Conservation (phyloP, 1,284 basidiomycete species). For the Papiliotrema terrestris region DNA sequence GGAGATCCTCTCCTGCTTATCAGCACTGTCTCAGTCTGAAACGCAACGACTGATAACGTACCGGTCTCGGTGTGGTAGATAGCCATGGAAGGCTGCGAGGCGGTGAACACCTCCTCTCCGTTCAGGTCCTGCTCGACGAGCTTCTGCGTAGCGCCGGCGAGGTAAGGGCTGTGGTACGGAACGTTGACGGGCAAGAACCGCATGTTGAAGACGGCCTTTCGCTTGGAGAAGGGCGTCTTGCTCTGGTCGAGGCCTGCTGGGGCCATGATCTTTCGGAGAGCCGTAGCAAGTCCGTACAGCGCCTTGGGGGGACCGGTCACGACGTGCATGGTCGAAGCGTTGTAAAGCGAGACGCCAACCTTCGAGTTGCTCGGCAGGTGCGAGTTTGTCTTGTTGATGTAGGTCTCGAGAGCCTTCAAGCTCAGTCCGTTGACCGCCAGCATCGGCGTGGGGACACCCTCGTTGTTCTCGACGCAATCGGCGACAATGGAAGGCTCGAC, state of each 20-base stretch:
- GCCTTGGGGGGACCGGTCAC: conserved; percentile 88
- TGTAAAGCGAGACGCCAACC: conserved; percentile 82
- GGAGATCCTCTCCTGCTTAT: conserved; percentile 72
- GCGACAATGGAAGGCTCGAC: conserved; percentile 83
- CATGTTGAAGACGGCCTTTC: conserved; percentile 88
- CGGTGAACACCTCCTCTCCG: conserved; percentile 75
- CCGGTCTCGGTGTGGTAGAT: conserved; percentile 92
- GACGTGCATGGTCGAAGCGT: conserved; percentile 86
- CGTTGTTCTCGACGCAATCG: conserved; percentile 85
- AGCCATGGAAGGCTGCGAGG: conserved; percentile 70
- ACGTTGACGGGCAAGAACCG: conserved; percentile 92
- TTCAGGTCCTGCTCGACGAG: conserved; percentile 69
- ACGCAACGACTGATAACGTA: conserved; percentile 49
- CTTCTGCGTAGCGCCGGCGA: conserved; percentile 72
- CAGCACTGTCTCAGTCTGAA: conserved; percentile 15
- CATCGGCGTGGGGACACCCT: conserved; percentile 93
- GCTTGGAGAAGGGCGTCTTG: conserved; percentile 88
- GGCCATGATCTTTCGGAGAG: conserved; percentile 83
- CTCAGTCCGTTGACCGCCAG: conserved; percentile 80
- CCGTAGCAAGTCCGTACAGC: conserved; percentile 90
- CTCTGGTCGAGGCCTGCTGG: conserved; percentile 85
- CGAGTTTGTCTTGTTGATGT: conserved; percentile 83
- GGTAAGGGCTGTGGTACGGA: conserved; percentile 89
- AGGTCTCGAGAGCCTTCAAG: conserved; percentile 71
- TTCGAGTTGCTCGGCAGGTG: conserved; percentile 76